phyloP scores from a whole-genome alignment of 441 rosid species.

The Aquilaria agallochum region DNA sequence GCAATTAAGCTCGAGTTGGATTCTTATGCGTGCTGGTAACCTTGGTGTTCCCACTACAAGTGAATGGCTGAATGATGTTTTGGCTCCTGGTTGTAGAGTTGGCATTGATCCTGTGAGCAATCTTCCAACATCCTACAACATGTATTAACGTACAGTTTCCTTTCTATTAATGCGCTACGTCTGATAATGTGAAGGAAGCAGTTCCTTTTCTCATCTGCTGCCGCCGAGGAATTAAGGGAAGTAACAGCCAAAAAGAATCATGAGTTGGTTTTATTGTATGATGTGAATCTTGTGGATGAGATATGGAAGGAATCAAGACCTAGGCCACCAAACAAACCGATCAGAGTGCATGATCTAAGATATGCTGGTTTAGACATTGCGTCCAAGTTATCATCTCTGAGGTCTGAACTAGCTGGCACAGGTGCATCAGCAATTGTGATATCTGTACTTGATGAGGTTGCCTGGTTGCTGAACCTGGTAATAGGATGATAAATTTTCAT shows the following conservation, averaged over 20 bases:
- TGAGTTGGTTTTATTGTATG: conserved; percentile 74
- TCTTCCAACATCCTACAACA: conserved; percentile 27
- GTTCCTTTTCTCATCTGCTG: conserved; percentile 96
- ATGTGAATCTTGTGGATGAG: conserved; percentile 79
- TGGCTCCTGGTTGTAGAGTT: conserved; percentile 85
- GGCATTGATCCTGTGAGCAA: conserved; percentile 94
- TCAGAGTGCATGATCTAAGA: conserved; percentile 81
- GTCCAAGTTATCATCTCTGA: conserved; percentile 66
- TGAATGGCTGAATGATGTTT: conserved; percentile 87
- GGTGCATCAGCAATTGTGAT: conserved; percentile 82
- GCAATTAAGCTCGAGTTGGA: conserved; percentile 82
- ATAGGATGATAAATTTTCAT: conserved; percentile 15
- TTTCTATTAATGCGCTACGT: conserved; percentile 18
- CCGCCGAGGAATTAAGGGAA: conserved; percentile 92
- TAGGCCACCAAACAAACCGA: conserved; percentile 69
- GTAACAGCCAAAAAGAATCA: conserved; percentile 72
- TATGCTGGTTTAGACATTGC: conserved; percentile 82
- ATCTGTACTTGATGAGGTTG: conserved; percentile 97
- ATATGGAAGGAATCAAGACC: conserved; percentile 92
- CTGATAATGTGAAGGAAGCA: conserved; percentile 84
- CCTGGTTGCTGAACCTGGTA: conserved; percentile 98
- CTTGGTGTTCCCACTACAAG: conserved; percentile 73
- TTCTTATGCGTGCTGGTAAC: conserved; percentile 92
- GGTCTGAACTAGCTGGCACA: conserved; percentile 61
- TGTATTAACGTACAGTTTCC: conserved; percentile 7